Base-by-base conservation (phyloP, 1,139 yeast species). In the Torulaspora pretoriensis region DNA sequence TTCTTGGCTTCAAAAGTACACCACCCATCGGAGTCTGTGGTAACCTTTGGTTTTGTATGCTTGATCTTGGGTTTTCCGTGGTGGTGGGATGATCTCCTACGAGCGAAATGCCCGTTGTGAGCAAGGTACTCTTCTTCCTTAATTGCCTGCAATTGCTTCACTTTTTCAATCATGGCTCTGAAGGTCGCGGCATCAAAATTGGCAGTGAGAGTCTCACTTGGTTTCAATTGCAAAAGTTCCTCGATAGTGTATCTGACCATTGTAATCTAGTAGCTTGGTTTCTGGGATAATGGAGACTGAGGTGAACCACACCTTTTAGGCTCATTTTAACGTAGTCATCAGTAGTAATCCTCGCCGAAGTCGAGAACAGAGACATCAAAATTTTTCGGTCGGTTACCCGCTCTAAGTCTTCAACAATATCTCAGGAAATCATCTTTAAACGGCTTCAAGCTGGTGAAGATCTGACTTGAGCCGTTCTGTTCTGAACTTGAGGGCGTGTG, bases 11-110 rank as follows among this genome's bases (percentile, higher is more conserved):
- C 76, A 51, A 79, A 71, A 24, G 90, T 81, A 46, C 84, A 84
- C 92, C 92, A 84, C 34, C 94, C 94, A 51, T 84, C 90, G 48
- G 81, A 84, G 61, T 83, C 94, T 22, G 74, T 64, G 25, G 61
- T 57, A 25, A 63, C 65, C 53, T 77, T 81, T 45, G 75, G 78
- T 57, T 75, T 73, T 70, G 78, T 77, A 64, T 78, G 81, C 60
- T 80, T 74, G 59, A 79, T 73, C 58, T 72, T 70, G 43, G 81
- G 81, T 60, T 70, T 76, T 12, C 55, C 70, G 50, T 68, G 70
- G 32, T 69, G 72, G 35, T 77, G 72, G 54, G 77, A 77, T 8
- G 83, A 78, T 42, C 78, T 73, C 69, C 85, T 77, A 64, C 83
- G 74, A 66, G 72, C 72, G 68, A 74, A 69, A 63, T 75, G 76